Evolutionary conservation across 495 filamentous ascomycete genomes (phyloP).

Genomic region (Talaromyces trachyspermus): DNA sequence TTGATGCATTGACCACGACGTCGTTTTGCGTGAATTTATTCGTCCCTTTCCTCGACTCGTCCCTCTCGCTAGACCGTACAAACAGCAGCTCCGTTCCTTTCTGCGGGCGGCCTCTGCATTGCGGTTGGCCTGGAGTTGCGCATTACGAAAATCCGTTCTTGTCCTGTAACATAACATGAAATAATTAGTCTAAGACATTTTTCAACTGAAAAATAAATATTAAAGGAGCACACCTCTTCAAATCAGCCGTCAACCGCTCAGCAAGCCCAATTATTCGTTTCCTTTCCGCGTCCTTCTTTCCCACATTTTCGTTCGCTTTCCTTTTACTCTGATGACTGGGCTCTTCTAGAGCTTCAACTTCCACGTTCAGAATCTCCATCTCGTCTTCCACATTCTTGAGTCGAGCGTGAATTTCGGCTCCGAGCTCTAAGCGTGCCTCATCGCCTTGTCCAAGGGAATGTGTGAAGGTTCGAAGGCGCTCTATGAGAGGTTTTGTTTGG

Average conservation of each 20-base stretch:
- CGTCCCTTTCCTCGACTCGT: constrained; percentile 30
- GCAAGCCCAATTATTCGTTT: constrained; percentile 56
- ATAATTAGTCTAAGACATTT: constrained; percentile 13
- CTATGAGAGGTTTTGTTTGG: constrained; percentile 65
- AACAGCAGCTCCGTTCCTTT: constrained; percentile 75
- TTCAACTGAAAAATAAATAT: neutral
- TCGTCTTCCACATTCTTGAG: constrained; percentile 83
- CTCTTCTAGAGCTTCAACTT: constrained; percentile 59
- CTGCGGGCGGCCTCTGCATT: constrained; percentile 64
- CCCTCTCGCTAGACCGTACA: constrained; percentile 36
- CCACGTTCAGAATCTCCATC: constrained; percentile 71
- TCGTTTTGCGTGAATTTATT: constrained; percentile 57
- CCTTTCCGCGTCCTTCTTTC: constrained; percentile 46
- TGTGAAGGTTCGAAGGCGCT: constrained; percentile 62
- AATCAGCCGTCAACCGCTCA: constrained; percentile 55
- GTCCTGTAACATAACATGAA: constrained; percentile 38
- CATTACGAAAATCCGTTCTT: constrained; percentile 69
- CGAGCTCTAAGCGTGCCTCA: constrained; percentile 68
- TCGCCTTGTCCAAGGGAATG: constrained; percentile 52
- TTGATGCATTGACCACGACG: constrained; percentile 61
- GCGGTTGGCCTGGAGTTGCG: constrained; percentile 74
- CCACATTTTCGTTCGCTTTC: constrained; percentile 28
- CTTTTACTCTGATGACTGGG: constrained; percentile 29
- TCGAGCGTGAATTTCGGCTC: constrained; percentile 70
- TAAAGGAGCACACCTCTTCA: constrained; percentile 50